A percentile compares a stretch with the other conserved stretches of the same genome.
These are phyloP conservation scores for Dalbergia oliveri DNA, from an alignment of 306 rosid genomes.

Conservation along the genomic window DNA sequence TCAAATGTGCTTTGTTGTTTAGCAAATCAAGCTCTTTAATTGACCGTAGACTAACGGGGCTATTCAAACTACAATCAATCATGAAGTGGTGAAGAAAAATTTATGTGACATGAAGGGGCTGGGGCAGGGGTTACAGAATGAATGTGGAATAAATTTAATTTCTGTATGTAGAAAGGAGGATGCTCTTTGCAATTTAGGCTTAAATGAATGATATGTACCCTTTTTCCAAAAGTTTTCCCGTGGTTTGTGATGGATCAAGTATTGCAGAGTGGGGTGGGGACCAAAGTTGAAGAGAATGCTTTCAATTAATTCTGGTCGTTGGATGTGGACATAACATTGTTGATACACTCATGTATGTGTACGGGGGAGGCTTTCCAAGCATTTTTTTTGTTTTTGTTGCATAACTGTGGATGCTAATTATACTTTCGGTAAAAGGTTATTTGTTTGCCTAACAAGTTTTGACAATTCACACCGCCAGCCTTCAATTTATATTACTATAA, in stretches of 20 bases:
- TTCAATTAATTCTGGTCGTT: constrained; percentile 40
- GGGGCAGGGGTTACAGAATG: background rate
- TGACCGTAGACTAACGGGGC: background rate
- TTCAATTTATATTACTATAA: constrained; percentile 43
- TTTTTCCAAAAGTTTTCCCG: constrained; percentile 38
- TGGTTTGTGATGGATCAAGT: constrained; percentile 44
- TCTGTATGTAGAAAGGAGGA: constrained; percentile 42
- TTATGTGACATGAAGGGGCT: background rate
- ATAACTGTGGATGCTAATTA: constrained; percentile 36
- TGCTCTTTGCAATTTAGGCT: constrained; percentile 37
- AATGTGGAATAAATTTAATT: constrained; percentile 38
- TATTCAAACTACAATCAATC: background rate
- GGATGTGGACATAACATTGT: constrained; percentile 22
- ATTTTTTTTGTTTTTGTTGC: constrained; percentile 40
- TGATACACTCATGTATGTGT: background rate
- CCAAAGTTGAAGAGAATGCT: constrained; percentile 41
- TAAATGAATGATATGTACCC: constrained; percentile 37
- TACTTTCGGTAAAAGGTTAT: constrained; percentile 32
- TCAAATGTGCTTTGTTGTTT: background rate
- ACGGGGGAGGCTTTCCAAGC: constrained; percentile 18
- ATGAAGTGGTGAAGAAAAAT: constrained; percentile 30
- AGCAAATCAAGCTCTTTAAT: constrained; percentile 15
- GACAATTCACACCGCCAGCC: constrained; percentile 29
- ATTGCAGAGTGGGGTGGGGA: constrained; percentile 46
- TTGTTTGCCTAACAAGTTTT: constrained; percentile 46